phyloP scores from a whole-genome alignment of 2,329 filamentous ascomycete species.

The Hypoxylon sp. region DNA sequence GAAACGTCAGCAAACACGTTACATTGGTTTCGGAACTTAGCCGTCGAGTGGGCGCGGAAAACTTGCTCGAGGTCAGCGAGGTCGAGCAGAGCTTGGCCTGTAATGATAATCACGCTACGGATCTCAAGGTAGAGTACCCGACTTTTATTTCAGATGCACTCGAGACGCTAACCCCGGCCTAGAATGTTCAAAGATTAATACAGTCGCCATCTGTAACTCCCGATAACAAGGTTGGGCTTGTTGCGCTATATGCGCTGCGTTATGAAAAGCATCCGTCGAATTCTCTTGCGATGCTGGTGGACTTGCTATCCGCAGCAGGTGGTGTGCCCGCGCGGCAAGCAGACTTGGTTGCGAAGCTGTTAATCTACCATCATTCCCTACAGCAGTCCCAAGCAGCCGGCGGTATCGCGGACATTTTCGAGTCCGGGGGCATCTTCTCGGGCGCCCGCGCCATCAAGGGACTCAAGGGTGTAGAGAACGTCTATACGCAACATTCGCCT shows the following conservation, averaged over 20 bases:
- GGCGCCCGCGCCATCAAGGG: constrained; percentile 92
- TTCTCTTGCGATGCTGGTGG: constrained; percentile 84
- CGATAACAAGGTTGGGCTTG: constrained; percentile 88
- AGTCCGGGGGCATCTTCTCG: constrained; percentile 90
- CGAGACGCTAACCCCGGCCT: constrained; percentile 43
- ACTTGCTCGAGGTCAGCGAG: constrained; percentile 94
- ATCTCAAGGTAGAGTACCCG: constrained; percentile 77
- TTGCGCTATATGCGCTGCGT: constrained; percentile 93
- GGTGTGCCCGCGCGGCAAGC: constrained; percentile 81
- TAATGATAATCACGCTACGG: constrained; percentile 91
- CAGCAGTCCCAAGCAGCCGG: constrained; percentile 80
- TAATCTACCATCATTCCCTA: constrained; percentile 88
- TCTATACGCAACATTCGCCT: constrained; percentile 97
- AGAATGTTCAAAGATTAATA: constrained; percentile 89
- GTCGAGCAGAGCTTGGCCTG: constrained; percentile 96
- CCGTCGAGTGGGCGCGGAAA: constrained; percentile 85
- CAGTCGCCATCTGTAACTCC: constrained; percentile 80
- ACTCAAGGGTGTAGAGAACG: constrained; percentile 96
- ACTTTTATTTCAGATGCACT: neutral
- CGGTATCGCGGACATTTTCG: constrained; percentile 91
- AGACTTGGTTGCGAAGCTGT: constrained; percentile 82
- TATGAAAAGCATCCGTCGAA: constrained; percentile 90
- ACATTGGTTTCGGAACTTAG: constrained; percentile 95
- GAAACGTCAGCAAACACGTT: constrained; percentile 98
- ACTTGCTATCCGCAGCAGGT: constrained; percentile 87